Conservation (phyloP, 192 early-diverging fungal species). For the Pecoramyces ruminantium region DNA sequence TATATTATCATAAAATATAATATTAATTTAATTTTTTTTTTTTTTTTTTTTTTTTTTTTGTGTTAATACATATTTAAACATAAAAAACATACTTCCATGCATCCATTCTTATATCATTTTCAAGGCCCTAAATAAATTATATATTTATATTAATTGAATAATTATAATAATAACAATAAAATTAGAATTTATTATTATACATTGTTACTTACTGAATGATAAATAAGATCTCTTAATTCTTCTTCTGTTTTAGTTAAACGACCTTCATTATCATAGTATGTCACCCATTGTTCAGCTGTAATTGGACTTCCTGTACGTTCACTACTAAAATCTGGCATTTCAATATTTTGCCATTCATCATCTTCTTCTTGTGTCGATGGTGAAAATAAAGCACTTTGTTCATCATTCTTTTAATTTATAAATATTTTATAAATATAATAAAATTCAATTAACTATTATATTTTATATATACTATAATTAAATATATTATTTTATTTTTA, state of each 20-base stretch:
- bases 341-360: not conserved
- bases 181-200: no score
- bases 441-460: no score
- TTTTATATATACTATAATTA: no score
- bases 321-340: not conserved
- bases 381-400: not conserved
- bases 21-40: no score
- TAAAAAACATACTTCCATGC: slow-evolving; percentile 61
- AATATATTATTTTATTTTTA: no score
- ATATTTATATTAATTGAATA: not conserved
- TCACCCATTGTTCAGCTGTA: slow-evolving; percentile 48
- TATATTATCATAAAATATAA: no score
- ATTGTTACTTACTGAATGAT: slow-evolving; percentile 34
- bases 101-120: slow-evolving; percentile 55
- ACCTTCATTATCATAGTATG: slow-evolving; percentile 31
- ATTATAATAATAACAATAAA: no score
- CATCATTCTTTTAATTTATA: not conserved
- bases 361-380: not conserved
- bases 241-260: slow-evolving; percentile 23
- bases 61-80: no score
- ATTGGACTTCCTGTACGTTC: slow-evolving; percentile 35
- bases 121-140: slow-evolving; percentile 43
- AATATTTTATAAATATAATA: no score
- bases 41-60: no score
- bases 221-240: slow-evolving; percentile 36